These are phyloP conservation scores for Agmasoma carcini DNA, from an alignment of 371 early-diverging fungal genomes.

Conservation along the genomic window DNA sequence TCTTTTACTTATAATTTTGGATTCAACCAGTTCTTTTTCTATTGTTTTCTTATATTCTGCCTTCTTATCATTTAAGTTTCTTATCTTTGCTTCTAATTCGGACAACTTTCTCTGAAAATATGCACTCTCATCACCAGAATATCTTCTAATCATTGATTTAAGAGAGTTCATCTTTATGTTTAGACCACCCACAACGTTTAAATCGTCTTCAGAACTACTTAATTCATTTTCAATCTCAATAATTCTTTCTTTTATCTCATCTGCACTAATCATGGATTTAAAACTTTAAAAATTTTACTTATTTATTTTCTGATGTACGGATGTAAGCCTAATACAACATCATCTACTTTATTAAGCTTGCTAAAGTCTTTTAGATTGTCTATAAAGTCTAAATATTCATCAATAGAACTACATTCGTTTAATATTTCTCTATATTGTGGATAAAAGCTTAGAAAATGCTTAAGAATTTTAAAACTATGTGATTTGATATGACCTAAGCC, in stretches of 20 bases:
- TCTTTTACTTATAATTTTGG: constrained; percentile 1
- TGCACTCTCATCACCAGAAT: neutral
- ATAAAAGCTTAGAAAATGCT: constrained; percentile 1
- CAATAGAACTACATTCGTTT: constrained; percentile 17
- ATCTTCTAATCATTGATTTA: constrained; percentile 6
- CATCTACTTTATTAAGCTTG: neutral
- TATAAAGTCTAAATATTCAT: constrained; percentile 7
- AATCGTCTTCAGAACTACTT: constrained; percentile 5
- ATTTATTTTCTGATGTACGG: constrained; percentile 4
- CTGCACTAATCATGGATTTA: neutral
- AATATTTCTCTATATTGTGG: constrained; percentile 4
- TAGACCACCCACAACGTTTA: constrained; percentile 25
- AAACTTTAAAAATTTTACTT: too few species aligned
- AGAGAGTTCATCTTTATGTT: constrained; percentile 34
- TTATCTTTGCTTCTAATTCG: constrained; percentile 7
- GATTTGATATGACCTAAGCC: constrained; percentile 27
- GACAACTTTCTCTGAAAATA: constrained; percentile 3
- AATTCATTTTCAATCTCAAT: constrained; percentile 32
- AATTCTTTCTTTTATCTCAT: constrained; percentile 9
- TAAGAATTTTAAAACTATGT: constrained; percentile 36
- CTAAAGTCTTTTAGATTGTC: constrained; percentile 6
- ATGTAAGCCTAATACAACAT: neutral
- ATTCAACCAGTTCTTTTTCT: constrained; percentile 20
- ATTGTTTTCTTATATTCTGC: constrained; percentile 3
- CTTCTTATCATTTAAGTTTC: constrained; percentile 9